Evolutionary conservation across 768 basidiomycete species (phyloP).

Genomic region (Guyanaporus albipodus): DNA sequence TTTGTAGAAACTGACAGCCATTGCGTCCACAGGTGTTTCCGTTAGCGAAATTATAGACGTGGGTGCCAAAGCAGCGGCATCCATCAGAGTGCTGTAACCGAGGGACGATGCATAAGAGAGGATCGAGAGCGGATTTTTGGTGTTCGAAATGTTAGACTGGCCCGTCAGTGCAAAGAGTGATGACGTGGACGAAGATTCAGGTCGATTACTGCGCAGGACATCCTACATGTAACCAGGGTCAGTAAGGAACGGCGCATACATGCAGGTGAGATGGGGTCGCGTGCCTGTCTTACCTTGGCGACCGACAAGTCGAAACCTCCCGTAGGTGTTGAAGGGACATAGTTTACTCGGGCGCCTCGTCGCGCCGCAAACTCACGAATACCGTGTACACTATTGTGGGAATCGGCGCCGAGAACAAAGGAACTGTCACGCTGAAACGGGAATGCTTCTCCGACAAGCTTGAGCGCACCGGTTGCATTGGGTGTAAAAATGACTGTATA

Average conservation of each 20-base stretch:
- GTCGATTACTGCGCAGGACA: slow-evolving; percentile 48
- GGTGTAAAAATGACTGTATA: slow-evolving; percentile 82
- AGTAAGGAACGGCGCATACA: slow-evolving; percentile 18
- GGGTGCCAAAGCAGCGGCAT: slow-evolving; percentile 78
- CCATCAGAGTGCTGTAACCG: slow-evolving; percentile 73
- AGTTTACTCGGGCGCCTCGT: slow-evolving; percentile 54
- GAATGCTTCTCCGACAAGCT: slow-evolving; percentile 78
- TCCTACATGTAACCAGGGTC: slow-evolving; percentile 37
- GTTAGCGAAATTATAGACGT: slow-evolving; percentile 64
- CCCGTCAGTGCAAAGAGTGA: slow-evolving; percentile 74
- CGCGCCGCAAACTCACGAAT: slow-evolving; percentile 66
- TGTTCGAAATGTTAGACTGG: slow-evolving; percentile 79
- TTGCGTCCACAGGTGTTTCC: slow-evolving; percentile 70
- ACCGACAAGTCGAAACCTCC: slow-evolving; percentile 60
- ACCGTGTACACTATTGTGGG: slow-evolving; percentile 83
- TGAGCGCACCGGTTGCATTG: slow-evolving; percentile 76
- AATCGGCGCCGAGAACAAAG: slow-evolving; percentile 70
- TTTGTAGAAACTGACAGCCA: slow-evolving; percentile 84
- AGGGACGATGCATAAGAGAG: slow-evolving; percentile 59
- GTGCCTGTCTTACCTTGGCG: slow-evolving; percentile 49
- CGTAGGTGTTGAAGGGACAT: slow-evolving; percentile 57
- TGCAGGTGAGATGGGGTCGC: not conserved
- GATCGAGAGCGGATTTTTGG: slow-evolving; percentile 64
- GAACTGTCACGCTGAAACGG: slow-evolving; percentile 57
- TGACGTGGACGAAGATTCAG: slow-evolving; percentile 36